Conservation (phyloP, 2,329 filamentous ascomycete species). For the Epichloe typhina region DNA sequence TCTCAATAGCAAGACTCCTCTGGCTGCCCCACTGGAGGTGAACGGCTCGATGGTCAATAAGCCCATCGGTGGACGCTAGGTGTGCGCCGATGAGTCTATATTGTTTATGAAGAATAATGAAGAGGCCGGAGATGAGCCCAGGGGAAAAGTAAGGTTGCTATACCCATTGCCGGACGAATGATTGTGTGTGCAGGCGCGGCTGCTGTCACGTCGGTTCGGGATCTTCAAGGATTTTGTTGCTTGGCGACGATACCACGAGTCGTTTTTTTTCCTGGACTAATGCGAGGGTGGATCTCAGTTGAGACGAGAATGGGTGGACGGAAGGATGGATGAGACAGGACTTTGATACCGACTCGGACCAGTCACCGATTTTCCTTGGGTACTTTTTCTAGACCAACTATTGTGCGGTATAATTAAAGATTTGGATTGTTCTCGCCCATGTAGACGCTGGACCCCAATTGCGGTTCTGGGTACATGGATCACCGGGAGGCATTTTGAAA, state of each 20-base stretch:
- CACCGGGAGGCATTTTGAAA: not conserved
- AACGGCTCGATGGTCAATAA: constrained; percentile 1
- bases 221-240: not conserved
- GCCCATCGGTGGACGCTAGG: constrained; percentile 9
- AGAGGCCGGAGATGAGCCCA: not conserved
- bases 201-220: not conserved
- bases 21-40: constrained; percentile 1
- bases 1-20: constrained; percentile 3
- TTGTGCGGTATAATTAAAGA: not conserved
- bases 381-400: not conserved
- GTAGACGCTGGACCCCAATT: too few species aligned
- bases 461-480: too few species aligned
- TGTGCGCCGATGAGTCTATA: constrained; percentile 6
- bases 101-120: constrained; percentile 1
- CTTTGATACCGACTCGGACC: not conserved
- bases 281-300: not conserved
- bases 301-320: not conserved
- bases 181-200: not conserved
- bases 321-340: not conserved
- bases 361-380: not conserved
- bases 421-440: not conserved
- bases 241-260: constrained; percentile 4
- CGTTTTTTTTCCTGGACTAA: not conserved
- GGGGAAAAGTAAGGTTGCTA: constrained; percentile 5
- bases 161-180: constrained; percentile 8